A percentile compares a stretch with the other conserved stretches of the same genome.
Conservation (phyloP, 441 rosid species). For the Geranium incanum region DNA sequence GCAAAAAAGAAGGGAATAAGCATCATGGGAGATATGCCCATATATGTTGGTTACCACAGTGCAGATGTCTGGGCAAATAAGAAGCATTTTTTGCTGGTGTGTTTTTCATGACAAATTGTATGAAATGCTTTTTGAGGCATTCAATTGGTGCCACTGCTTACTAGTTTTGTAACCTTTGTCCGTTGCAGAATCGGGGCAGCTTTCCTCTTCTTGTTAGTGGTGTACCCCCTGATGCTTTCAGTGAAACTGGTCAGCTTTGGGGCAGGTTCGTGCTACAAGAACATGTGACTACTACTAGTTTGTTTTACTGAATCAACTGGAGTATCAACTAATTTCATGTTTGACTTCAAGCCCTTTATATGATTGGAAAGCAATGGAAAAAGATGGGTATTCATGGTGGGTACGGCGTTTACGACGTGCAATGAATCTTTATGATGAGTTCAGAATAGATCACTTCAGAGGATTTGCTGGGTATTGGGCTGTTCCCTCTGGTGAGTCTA, state of each 20-base stretch:
- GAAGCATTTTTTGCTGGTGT: conserved; percentile 74
- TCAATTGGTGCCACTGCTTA: conserved; percentile 11
- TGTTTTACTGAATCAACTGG: conserved; percentile 12
- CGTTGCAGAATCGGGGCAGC: conserved; percentile 63
- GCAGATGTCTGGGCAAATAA: conserved; percentile 98
- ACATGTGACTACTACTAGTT: conserved; percentile 15
- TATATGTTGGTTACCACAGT: conserved; percentile 90
- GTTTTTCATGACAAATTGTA: conserved; percentile 18
- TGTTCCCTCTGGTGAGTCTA: conserved; percentile 69
- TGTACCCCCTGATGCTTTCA: conserved; percentile 95
- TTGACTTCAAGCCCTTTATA: conserved; percentile 70
- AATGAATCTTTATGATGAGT: conserved; percentile 69
- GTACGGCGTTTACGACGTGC: conserved; percentile 65
- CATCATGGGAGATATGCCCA: conserved; percentile 99
- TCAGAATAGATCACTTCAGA: conserved; percentile 94
- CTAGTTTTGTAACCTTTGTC: conserved; percentile 19
- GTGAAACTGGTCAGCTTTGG: conserved; percentile 94
- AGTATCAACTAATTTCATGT: conserved; percentile 18
- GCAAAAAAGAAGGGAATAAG: conserved; percentile 60
- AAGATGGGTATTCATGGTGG: conserved; percentile 87
- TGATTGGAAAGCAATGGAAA: conserved; percentile 90
- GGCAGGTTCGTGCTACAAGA: conserved; percentile 51
- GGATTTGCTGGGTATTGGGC: conserved; percentile 99
- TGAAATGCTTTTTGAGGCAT: conserved; percentile 13
- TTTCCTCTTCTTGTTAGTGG: conserved; percentile 81